Base-by-base conservation (phyloP, 2,329 filamentous ascomycete genomes). In the Daldinia eschscholtzii region DNA sequence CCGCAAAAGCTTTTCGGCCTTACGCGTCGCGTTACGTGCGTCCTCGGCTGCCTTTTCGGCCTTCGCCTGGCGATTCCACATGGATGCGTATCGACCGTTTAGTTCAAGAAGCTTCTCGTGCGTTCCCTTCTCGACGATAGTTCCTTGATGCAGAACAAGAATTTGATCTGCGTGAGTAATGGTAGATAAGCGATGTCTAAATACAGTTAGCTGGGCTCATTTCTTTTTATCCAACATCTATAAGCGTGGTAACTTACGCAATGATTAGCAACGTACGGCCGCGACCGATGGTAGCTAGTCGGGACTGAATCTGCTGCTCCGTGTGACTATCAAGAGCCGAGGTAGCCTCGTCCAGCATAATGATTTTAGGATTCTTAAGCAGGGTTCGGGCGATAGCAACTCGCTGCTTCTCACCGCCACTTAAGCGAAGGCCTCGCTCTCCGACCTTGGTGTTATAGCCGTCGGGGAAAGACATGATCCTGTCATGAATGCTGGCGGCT, bases 191-290 rank as follows among this genome's bases (percentile, higher is more conserved):
- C 93, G 91, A 80, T 97, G 93, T 59, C 87, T 89, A 69, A 20
- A 50, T 10, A 15, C 46, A 12, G 60, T 79, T 72, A 80, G 75
- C 60, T 61, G 46, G 46, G 59, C 30, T 50, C 44, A 23, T 30
- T 37, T 7, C 2, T 33, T 6, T 23, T 39, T 46, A 30, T 39
- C n/a, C 28, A 7, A 23, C 18, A 26, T 23, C 20, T 28, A 30
- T 10, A 52, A 37, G 13, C 1, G 41, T 37, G 10, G 39, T 56
- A 50, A 86, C 88, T 83, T 89, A 93, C 83, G 96, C 96, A 82
- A 99, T 98, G 58, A 98, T 94, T 68, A 99, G 88, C 83, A 98
- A 91, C 0, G 96, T 99, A 53, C 96, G 92, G 57, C 94, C 94
- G 73, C 91, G 86, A 15, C 93, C 93, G 53, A 98, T 88, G 13